A percentile compares a stretch with the other conserved stretches of the same genome.
phyloP scores from a whole-genome alignment of 768 basidiomycete species.

The Leccinum variicolor region DNA sequence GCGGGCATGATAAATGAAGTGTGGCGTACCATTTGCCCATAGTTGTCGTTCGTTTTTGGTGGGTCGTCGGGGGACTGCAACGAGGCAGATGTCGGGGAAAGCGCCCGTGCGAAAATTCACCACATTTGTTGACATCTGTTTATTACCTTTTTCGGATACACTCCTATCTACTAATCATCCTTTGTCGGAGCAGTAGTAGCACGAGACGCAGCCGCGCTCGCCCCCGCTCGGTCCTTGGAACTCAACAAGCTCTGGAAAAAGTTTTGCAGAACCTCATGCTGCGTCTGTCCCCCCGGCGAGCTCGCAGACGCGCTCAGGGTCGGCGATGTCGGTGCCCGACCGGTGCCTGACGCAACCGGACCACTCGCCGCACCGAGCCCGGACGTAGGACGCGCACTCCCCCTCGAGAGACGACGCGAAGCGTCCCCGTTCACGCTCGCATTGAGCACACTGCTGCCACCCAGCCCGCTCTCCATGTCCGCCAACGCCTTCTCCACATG shows the following conservation, averaged over 20 bases:
- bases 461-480: conserved; percentile 76
- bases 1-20: background rate
- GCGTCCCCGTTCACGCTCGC: conserved; percentile 35
- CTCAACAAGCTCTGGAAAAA: conserved; percentile 84
- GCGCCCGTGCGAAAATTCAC: conserved; percentile 21
- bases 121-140: conserved; percentile 19
- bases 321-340: conserved; percentile 40
- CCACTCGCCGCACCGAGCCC: conserved; percentile 40
- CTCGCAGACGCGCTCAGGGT: conserved; percentile 36
- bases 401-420: conserved; percentile 32
- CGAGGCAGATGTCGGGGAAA: conserved; percentile 25
- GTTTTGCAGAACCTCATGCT: conserved; percentile 81
- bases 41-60: conserved; percentile 13
- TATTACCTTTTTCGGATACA: background rate
- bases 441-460: conserved; percentile 30
- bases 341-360: conserved; percentile 28
- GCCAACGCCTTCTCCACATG: conserved; percentile 83
- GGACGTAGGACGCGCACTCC: conserved; percentile 26
- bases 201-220: conserved; percentile 30
- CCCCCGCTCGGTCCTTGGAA: conserved; percentile 55
- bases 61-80: conserved; percentile 14
- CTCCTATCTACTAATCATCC: background rate
- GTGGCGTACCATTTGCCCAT: conserved; percentile 74
- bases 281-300: conserved; percentile 55
- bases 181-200: conserved; percentile 3